phyloP scores from a whole-genome alignment of 768 basidiomycete genomes.

The Suillus decipiens region DNA sequence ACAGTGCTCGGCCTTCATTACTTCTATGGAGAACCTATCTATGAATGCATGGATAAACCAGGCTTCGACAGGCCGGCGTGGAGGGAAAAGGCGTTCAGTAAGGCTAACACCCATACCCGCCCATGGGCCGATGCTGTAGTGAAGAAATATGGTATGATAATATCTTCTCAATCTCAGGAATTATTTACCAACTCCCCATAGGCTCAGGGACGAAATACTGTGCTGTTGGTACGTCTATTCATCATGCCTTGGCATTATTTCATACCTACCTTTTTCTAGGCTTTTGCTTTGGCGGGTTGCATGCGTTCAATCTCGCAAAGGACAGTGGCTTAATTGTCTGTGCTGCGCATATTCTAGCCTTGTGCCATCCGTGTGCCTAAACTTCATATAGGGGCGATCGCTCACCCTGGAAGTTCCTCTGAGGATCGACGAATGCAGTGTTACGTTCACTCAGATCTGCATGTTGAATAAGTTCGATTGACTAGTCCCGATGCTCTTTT shows the following conservation, averaged over 20 bases:
- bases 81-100: slow-evolving; percentile 33
- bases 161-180: neutral
- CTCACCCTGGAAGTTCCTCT: slow-evolving; percentile 44
- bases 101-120: slow-evolving; percentile 39
- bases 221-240: slow-evolving; percentile 38
- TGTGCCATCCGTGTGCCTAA: neutral
- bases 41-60: slow-evolving; percentile 27
- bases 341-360: slow-evolving; percentile 18
- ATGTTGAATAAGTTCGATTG: neutral
- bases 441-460: slow-evolving; percentile 32
- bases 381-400: slow-evolving; percentile 40
- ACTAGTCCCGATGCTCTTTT: slow-evolving; percentile 53
- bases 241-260: neutral
- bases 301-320: slow-evolving; percentile 41
- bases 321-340: slow-evolving; percentile 44
- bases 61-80: slow-evolving; percentile 47
- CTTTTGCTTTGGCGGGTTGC: slow-evolving; percentile 53
- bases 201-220: slow-evolving; percentile 32
- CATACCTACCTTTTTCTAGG: slow-evolving; percentile 30
- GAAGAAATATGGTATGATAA: slow-evolving; percentile 40
- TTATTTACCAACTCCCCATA: slow-evolving; percentile 15
- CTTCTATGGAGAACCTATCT: slow-evolving; percentile 48
- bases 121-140: slow-evolving; percentile 49
- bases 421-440: slow-evolving; percentile 41
- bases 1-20: slow-evolving; percentile 55